Percentiles rank a stretch among this genome's conserved stretches.
Conservation (phyloP, 371 early-diverging fungal species). For the Conidiobolus incongruus region DNA sequence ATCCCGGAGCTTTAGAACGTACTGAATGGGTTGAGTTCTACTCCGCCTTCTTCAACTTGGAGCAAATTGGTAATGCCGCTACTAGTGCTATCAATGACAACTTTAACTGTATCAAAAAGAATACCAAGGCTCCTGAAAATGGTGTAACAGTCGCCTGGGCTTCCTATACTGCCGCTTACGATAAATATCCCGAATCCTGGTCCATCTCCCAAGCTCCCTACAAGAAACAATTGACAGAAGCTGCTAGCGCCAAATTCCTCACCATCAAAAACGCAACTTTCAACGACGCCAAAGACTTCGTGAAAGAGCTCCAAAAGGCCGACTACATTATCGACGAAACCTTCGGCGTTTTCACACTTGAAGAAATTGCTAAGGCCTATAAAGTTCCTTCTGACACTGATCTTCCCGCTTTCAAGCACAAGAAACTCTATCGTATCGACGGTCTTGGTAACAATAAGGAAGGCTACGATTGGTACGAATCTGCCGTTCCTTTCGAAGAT, state of each 20-base stretch:
- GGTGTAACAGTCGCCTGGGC: slow-evolving; percentile 48
- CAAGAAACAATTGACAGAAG: slow-evolving; percentile 29
- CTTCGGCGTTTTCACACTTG: slow-evolving; percentile 17
- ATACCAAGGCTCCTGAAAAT: slow-evolving; percentile 16
- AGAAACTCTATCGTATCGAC: slow-evolving; percentile 41
- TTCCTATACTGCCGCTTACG: slow-evolving; percentile 33
- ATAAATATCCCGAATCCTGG: slow-evolving; percentile 28
- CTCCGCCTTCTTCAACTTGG: slow-evolving; percentile 45
- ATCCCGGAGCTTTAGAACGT: slow-evolving; percentile 31
- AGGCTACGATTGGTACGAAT: slow-evolving; percentile 45
- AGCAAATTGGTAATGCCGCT: slow-evolving; percentile 27
- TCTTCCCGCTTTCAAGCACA: slow-evolving; percentile 36
- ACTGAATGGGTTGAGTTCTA: slow-evolving; percentile 59
- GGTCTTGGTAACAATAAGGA: slow-evolving; percentile 29
- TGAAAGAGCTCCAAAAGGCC: slow-evolving; percentile 23
- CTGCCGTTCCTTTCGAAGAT: slow-evolving; percentile 39
- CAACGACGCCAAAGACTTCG: slow-evolving; percentile 17
- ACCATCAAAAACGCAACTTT: slow-evolving; percentile 11
- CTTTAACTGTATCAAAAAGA: slow-evolving; percentile 30
- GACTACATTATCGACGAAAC: slow-evolving; percentile 56
- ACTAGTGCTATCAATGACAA: slow-evolving; percentile 27
- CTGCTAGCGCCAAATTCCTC: slow-evolving; percentile 33
- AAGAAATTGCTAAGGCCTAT: slow-evolving; percentile 25
- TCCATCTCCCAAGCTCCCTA: slow-evolving; percentile 23
- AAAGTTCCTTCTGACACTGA: slow-evolving; percentile 12